Evolutionary conservation across 257 asterid genomes (phyloP).

Genomic region (Anisodus tanguticus): DNA sequence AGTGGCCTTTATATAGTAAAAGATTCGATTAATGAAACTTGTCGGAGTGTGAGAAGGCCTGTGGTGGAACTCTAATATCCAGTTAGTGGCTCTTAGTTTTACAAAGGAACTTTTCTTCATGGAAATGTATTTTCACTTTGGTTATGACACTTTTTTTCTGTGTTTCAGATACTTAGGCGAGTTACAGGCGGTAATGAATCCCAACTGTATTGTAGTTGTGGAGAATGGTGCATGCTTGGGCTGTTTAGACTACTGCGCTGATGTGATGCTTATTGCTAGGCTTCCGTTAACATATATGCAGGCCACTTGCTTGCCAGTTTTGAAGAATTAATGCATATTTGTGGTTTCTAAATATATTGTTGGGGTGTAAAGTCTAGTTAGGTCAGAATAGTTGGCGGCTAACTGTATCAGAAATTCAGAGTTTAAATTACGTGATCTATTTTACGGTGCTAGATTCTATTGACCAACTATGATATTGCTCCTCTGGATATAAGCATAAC

Average conservation of each 20-base stretch:
- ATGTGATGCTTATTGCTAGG: background rate
- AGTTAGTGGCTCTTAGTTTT: background rate
- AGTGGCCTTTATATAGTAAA: background rate
- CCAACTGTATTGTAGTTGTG: background rate
- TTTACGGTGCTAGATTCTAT: background rate
- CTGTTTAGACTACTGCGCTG: slow-evolving; percentile 7
- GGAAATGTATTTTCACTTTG: background rate
- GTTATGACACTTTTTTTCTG: background rate
- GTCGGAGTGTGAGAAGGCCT: background rate
- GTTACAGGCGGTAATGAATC: background rate
- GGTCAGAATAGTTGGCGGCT: background rate
- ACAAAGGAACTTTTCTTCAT: background rate
- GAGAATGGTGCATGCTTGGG: slow-evolving; percentile 22
- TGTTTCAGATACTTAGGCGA: slow-evolving; percentile 8
- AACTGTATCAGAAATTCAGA: background rate
- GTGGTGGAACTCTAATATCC: background rate
- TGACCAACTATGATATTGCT: background rate
- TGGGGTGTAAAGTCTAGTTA: background rate
- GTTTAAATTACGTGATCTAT: background rate
- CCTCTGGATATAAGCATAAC: background rate
- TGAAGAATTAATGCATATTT: background rate
- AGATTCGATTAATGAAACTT: background rate
- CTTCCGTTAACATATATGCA: background rate
- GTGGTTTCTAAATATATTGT: background rate
- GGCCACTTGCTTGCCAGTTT: slow-evolving; percentile 5